Evolutionary conservation across 768 basidiomycete species (phyloP), one percentile per base, ranked within the genome.

Genomic region (Tephrocybe sp.): DNA sequence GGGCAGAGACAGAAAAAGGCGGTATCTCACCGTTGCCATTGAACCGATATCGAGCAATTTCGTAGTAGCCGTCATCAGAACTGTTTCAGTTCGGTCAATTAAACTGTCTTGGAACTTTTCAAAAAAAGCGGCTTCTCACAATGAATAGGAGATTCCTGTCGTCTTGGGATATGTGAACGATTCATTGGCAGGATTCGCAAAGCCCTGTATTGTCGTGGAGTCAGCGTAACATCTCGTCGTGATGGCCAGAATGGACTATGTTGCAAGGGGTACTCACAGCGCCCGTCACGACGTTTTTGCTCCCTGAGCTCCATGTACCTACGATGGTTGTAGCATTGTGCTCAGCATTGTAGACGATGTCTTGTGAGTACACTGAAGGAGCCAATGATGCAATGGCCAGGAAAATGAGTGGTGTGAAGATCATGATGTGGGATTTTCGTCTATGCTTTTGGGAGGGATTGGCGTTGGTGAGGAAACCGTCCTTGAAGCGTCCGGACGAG

Each of bases 21-120:
- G 48, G 21, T 30, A 41, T 30, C 78, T 42, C 52, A 92, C 93
- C 95, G 68, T 99, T 99, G 50, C 85, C 74, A 34, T 73, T 78
- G 73, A 95, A 95, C 47, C 94, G 84, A 70, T 97, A 99, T 59
- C 92, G 86, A 18, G 93, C 83, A 65, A 92, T 78, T 68, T 99
- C 97, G 57, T 88, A 99, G 73, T 72, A 90, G 10, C 86, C 85
- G 52, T 87, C 83, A 32, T 70, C 65, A 46, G 89, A 79, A 72
- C 90, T 93, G 53, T 52, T 43, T 42, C 47, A 32, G 30, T 11
- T 24, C 23, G 33, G 50, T 53, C 34, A 55, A 51, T 45, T 48
- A 48, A 26, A 53, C 21, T 53, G 21, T 48, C 41, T 30, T 20
- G 20, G 12, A 18, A 33, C 14, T 18, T 18, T 38, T 14, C 5